A percentile compares a stretch with the other conserved stretches of the same genome.
Conservation (phyloP, 2,329 filamentous ascomycete species). For the Aspergillus sp. region DNA sequence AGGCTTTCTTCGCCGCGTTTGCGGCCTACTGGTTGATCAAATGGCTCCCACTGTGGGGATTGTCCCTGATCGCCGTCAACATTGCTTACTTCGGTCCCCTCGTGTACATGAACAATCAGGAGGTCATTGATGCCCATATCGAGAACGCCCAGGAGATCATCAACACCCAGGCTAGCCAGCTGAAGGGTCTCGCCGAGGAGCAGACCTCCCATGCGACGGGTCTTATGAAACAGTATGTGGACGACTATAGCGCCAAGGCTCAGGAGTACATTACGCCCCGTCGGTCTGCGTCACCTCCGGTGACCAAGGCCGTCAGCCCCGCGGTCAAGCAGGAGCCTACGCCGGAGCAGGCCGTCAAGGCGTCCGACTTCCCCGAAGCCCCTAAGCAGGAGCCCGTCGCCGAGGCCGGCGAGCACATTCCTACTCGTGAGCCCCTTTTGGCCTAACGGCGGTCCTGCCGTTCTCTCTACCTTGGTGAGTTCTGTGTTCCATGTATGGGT, state of each 20-base stretch:
- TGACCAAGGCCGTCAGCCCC: constrained; percentile 25
- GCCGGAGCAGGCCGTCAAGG: constrained; percentile 39
- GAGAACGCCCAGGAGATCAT: constrained; percentile 54
- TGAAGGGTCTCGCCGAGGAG: constrained; percentile 60
- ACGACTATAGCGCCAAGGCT: constrained; percentile 61
- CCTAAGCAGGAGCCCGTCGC: constrained; percentile 39
- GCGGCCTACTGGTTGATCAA: constrained; percentile 65
- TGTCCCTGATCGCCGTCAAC: constrained; percentile 57
- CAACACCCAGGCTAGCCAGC: constrained; percentile 58
- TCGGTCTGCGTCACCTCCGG: constrained; percentile 33
- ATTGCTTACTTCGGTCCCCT: constrained; percentile 60
- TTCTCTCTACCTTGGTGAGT: neutral
- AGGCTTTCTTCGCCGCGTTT: constrained; percentile 61
- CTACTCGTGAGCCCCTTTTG: constrained; percentile 30
- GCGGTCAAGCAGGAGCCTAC: constrained; percentile 35
- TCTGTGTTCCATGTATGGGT: neutral
- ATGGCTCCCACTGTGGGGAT: constrained; percentile 64
- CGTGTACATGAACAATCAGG: constrained; percentile 64
- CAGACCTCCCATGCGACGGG: constrained; percentile 59
- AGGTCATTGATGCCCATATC: constrained; percentile 62
- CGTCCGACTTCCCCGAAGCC: constrained; percentile 52
- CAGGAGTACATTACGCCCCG: constrained; percentile 52
- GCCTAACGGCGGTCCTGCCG: constrained; percentile 13
- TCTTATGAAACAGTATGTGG: constrained; percentile 58
- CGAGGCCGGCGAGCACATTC: constrained; percentile 5